These are phyloP conservation scores for Calonectria pteridis DNA, from an alignment of 2,329 filamentous ascomycete genomes.

Conservation along the genomic window DNA sequence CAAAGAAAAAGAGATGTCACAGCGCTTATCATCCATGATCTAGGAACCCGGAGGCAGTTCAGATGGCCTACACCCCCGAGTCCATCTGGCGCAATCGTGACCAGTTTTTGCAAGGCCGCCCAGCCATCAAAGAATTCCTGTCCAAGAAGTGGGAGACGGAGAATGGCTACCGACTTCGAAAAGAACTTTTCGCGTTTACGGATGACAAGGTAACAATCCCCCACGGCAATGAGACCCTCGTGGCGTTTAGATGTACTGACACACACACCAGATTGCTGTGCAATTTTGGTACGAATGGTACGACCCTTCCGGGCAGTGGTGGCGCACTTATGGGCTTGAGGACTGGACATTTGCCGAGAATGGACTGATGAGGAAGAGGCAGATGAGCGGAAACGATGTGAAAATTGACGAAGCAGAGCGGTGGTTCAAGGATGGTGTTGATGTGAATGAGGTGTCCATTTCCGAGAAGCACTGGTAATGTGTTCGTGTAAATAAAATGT, in stretches of 20 bases:
- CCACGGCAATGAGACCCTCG: not conserved
- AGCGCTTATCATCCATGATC: not conserved
- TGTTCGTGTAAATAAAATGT: no score
- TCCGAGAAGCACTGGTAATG: constrained; percentile 74
- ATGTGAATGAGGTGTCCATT: constrained; percentile 77
- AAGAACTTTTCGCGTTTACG: constrained; percentile 84
- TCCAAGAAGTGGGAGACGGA: constrained; percentile 81
- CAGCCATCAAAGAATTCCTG: constrained; percentile 76
- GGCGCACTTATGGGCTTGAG: constrained; percentile 87
- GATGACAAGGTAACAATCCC: constrained; percentile 67
- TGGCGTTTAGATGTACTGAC: not conserved
- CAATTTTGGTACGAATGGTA: constrained; percentile 93
- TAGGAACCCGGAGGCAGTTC: constrained; percentile 74
- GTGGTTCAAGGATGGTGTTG: constrained; percentile 78
- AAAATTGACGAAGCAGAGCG: constrained; percentile 71
- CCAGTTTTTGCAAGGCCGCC: constrained; percentile 76
- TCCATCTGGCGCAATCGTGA: constrained; percentile 86
- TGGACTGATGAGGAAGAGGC: constrained; percentile 78
- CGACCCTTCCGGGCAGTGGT: constrained; percentile 80
- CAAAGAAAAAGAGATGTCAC: not conserved
- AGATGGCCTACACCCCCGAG: constrained; percentile 80
- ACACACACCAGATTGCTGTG: constrained; percentile 73
- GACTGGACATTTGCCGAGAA: constrained; percentile 82
- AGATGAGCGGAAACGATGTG: constrained; percentile 83
- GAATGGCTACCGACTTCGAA: constrained; percentile 78